Conservation (phyloP, 345 rosid genomes). For the Euphorbia tirucalli region DNA sequence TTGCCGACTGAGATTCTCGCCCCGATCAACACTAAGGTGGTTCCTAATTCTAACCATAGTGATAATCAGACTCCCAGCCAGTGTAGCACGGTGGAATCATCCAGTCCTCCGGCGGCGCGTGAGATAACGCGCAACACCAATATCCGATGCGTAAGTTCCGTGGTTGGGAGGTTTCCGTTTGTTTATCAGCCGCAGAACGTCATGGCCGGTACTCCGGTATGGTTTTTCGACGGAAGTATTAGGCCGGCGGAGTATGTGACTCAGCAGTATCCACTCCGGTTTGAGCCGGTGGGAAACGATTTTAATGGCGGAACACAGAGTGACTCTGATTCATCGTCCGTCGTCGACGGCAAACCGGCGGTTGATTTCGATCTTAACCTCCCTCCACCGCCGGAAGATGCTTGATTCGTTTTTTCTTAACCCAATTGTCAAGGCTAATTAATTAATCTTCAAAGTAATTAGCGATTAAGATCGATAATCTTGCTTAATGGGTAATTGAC, state of each 20-base stretch:
- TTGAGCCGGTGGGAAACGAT: conserved; percentile 34
- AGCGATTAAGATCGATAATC: background rate
- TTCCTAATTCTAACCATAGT: background rate
- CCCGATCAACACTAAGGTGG: conserved; percentile 1
- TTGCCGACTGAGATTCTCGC: conserved; percentile 18
- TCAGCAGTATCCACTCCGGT: conserved; percentile 46
- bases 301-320: conserved; percentile 28
- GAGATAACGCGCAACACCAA: conserved; percentile 25
- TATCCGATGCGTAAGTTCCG: background rate
- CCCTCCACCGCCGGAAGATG: conserved; percentile 64
- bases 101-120: conserved; percentile 31
- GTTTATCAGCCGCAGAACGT: conserved; percentile 35
- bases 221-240: conserved; percentile 34
- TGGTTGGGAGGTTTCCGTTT: conserved; percentile 45
- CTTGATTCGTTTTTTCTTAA: conserved; percentile 29
- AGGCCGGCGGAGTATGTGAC: conserved; percentile 41
- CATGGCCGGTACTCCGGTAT: conserved; percentile 25
- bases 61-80: conserved; percentile 34
- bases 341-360: conserved; percentile 37
- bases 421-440: conserved; percentile 5
- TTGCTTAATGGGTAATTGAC: background rate
- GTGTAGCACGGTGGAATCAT: conserved; percentile 44
- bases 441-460: background rate
- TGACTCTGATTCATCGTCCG: conserved; percentile 45
- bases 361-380: conserved; percentile 62